A percentile compares a stretch with the other conserved stretches of the same genome.
Evolutionary conservation across 2,329 filamentous ascomycete genomes (phyloP).

Genomic region (Stachybotrys chartarum): DNA sequence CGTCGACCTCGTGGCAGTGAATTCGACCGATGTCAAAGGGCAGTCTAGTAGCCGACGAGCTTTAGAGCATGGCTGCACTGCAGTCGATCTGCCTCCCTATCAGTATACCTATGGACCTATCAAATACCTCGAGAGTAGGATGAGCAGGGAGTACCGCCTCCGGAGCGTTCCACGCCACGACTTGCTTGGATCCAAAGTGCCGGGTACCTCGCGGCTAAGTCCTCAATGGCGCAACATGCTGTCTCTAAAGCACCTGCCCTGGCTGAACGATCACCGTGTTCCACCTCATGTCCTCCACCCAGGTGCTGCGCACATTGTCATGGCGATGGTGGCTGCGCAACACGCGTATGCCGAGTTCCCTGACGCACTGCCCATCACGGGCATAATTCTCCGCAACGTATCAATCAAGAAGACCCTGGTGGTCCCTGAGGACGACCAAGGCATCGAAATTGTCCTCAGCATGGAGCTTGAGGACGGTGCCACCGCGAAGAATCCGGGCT

Average conservation of each 20-base stretch:
- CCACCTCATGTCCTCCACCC: neutral
- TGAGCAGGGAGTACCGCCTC: constrained; percentile 8
- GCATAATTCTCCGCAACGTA: neutral
- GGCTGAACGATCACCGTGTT: neutral
- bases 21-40: neutral
- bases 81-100: constrained; percentile 3
- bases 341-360: neutral
- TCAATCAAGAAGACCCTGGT: neutral
- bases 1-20: constrained; percentile 1
- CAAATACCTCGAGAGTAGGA: constrained; percentile 1
- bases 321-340: neutral
- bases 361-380: neutral
- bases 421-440: constrained; percentile 3
- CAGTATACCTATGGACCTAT: constrained; percentile 1
- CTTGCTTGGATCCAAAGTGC: constrained; percentile 4
- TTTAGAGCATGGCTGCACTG: neutral
- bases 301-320: neutral
- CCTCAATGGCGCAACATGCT: neutral
- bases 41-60: neutral
- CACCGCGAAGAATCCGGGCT: neutral
- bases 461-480: neutral
- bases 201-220: neutral
- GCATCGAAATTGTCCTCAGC: constrained; percentile 1
- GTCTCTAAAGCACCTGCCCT: neutral
- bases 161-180: constrained; percentile 6